phyloP scores from a whole-genome alignment of 2,329 filamentous ascomycete genomes.

The Leptosphaerulina australis region DNA sequence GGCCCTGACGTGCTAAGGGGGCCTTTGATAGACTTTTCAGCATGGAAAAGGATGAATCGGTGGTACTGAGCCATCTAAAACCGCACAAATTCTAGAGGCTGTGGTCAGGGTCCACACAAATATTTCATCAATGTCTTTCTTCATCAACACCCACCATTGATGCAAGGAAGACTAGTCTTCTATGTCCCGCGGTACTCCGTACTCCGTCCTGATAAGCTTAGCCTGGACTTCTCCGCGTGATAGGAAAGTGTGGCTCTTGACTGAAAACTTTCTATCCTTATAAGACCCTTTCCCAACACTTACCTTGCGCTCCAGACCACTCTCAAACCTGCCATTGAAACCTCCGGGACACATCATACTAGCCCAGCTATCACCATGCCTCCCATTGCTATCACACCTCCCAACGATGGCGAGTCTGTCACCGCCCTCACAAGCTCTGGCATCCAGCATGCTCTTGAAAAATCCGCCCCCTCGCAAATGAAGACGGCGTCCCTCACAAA shows the following conservation, averaged over 20 bases:
- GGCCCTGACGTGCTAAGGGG: not conserved
- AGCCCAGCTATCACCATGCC: conserved; percentile 28
- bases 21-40: not conserved
- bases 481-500: conserved; percentile 34
- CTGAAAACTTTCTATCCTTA: conserved; percentile 26
- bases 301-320: not conserved
- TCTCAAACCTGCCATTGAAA: conserved; percentile 4
- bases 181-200: conserved; percentile 23
- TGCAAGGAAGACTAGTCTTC: conserved; percentile 20
- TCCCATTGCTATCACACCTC: conserved; percentile 43
- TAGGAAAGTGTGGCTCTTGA: conserved; percentile 36
- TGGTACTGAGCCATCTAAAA: conserved; percentile 1
- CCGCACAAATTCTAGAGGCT: conserved; percentile 10
- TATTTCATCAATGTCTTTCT: conserved; percentile 16
- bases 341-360: not conserved
- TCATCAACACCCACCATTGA: conserved; percentile 23
- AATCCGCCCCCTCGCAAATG: conserved; percentile 40
- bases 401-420: conserved; percentile 30
- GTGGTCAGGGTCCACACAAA: conserved; percentile 9
- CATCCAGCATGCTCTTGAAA: conserved; percentile 39
- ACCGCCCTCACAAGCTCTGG: conserved; percentile 42
- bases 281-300: conserved; percentile 21
- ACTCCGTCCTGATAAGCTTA: conserved; percentile 3
- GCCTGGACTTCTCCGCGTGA: conserved; percentile 29
- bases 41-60: not conserved